Percentiles rank a stretch among this genome's conserved stretches.
phyloP scores from a whole-genome alignment of 2,329 filamentous ascomycete species.

The Penicillium palitans region DNA sequence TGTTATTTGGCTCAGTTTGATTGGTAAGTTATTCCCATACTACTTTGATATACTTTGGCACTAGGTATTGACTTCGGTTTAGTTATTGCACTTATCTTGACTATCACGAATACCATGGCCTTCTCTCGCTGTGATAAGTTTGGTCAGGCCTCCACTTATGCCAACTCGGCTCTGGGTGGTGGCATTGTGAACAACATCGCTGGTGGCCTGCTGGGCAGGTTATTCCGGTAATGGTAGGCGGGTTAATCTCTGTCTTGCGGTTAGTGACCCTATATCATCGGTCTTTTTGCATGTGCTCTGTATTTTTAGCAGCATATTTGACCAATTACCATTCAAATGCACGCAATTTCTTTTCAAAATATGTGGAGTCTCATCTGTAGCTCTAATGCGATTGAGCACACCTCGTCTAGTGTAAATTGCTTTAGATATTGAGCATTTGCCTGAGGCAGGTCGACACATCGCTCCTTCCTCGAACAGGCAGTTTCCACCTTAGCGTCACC shows the following conservation, averaged over 20 bases:
- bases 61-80: slow-evolving; percentile 6
- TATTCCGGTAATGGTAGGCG: slow-evolving; percentile 47
- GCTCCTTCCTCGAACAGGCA: neutral
- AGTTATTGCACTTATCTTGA: slow-evolving; percentile 53
- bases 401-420: neutral
- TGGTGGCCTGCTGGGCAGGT: slow-evolving; percentile 55
- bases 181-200: slow-evolving; percentile 57
- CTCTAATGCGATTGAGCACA: neutral
- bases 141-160: slow-evolving; percentile 59
- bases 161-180: slow-evolving; percentile 56
- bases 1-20: slow-evolving; percentile 53
- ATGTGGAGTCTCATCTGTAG: neutral
- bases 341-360: neutral
- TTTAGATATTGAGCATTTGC: neutral
- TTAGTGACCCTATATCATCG: neutral
- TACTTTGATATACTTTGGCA: neutral
- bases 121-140: slow-evolving; percentile 55
- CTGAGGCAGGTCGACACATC: neutral
- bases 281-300: neutral
- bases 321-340: slow-evolving; percentile 9
- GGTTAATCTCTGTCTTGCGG: neutral
- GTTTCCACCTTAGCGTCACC: neutral
- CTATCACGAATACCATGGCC: slow-evolving; percentile 53
- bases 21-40: slow-evolving; percentile 43
- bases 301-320: slow-evolving; percentile 7